Evolutionary conservation across 2,329 filamentous ascomycete species (phyloP).

Genomic region (Hypoxylon sp.): DNA sequence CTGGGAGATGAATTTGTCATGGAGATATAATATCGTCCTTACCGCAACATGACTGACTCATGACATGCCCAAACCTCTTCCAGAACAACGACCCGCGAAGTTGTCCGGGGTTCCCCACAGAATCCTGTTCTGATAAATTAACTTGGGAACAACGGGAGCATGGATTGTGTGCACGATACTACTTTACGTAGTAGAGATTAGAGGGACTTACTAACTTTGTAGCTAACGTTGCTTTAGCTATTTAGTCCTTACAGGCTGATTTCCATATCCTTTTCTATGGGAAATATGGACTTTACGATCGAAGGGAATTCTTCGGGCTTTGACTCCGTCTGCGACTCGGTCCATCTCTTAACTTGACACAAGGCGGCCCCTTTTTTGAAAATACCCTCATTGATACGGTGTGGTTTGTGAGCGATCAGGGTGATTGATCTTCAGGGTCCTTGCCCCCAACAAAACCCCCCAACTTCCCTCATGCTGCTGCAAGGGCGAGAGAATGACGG

Average conservation of each 20-base stretch:
- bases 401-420: slow-evolving; percentile 27
- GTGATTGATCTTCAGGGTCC: slow-evolving; percentile 37
- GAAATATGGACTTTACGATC: slow-evolving; percentile 21
- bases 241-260: slow-evolving; percentile 37
- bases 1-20: slow-evolving; percentile 24
- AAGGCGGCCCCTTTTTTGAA: slow-evolving; percentile 13
- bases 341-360: slow-evolving; percentile 6
- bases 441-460: slow-evolving; percentile 33
- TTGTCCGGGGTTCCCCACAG: slow-evolving; percentile 34
- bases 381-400: slow-evolving; percentile 22
- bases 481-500: slow-evolving; percentile 36
- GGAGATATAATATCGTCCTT: slow-evolving; percentile 28
- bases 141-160: slow-evolving; percentile 24
- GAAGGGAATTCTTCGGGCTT: slow-evolving; percentile 16
- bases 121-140: slow-evolving; percentile 31
- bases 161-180: slow-evolving; percentile 19
- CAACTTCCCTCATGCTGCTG: slow-evolving; percentile 22
- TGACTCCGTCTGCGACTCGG: slow-evolving; percentile 29
- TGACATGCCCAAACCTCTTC: slow-evolving; percentile 10
- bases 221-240: slow-evolving; percentile 30
- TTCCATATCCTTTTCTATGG: slow-evolving; percentile 16
- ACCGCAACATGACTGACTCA: slow-evolving; percentile 38
- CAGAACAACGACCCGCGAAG: slow-evolving; percentile 2
- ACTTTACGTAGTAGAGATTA: slow-evolving; percentile 25
- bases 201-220: slow-evolving; percentile 32